Conservation (phyloP, 768 basidiomycete genomes). For the Fibroporia radiculosa region DNA sequence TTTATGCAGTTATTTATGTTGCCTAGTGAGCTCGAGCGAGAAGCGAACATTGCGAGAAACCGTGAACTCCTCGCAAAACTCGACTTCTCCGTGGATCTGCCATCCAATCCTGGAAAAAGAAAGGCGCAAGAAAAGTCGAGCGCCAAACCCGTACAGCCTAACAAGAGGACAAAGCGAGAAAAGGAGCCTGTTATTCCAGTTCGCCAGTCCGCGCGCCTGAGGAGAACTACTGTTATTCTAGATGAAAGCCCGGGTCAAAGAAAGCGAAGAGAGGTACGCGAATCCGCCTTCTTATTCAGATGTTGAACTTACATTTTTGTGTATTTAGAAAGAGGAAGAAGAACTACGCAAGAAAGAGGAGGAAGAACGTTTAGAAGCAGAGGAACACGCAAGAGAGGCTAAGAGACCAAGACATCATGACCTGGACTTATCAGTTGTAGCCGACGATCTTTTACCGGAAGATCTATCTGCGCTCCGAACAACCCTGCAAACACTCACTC, state of each 20-base stretch:
- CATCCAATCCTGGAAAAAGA: conserved; percentile 19
- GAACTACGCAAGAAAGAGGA: conserved; percentile 45
- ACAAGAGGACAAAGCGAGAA: conserved; percentile 48
- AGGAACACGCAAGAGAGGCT: conserved; percentile 54
- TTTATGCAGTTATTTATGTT: neutral
- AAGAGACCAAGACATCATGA: conserved; percentile 64
- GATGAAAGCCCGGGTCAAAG: conserved; percentile 61
- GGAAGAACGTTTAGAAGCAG: conserved; percentile 50
- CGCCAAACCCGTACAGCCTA: conserved; percentile 56
- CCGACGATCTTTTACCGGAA: conserved; percentile 38
- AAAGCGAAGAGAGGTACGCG: conserved; percentile 55
- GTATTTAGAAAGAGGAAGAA: conserved; percentile 42
- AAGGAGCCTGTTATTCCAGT: conserved; percentile 36
- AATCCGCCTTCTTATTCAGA: neutral
- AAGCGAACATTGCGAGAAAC: conserved; percentile 78
- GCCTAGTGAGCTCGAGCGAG: conserved; percentile 59
- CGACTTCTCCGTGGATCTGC: conserved; percentile 38
- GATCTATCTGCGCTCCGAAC: conserved; percentile 40
- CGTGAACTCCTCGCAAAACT: conserved; percentile 66
- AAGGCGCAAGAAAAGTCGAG: conserved; percentile 24
- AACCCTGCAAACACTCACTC: conserved; percentile 34
- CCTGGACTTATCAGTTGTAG: conserved; percentile 50
- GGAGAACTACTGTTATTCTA: conserved; percentile 38
- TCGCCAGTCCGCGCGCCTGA: conserved; percentile 60
- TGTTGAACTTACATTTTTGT: neutral